Evolutionary conservation across 1,284 basidiomycete genomes (phyloP).

Genomic region (Ustilago crameri): DNA sequence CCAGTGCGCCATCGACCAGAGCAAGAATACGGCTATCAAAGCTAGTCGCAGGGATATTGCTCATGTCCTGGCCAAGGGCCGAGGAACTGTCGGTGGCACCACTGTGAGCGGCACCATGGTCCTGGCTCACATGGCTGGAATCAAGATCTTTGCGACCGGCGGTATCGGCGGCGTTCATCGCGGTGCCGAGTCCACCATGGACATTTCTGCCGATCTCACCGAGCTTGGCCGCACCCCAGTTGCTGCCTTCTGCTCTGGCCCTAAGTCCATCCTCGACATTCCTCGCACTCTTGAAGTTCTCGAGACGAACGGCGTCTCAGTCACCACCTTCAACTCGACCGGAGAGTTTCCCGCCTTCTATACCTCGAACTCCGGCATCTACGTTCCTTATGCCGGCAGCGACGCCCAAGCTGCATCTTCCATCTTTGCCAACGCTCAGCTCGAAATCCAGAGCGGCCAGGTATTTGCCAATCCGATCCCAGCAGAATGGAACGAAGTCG

Average conservation of each 20-base stretch:
- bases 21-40: conserved; percentile 73
- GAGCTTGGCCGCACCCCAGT: conserved; percentile 63
- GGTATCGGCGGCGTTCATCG: conserved; percentile 88
- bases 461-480: conserved; percentile 94
- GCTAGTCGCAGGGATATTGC: conserved; percentile 88
- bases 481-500: conserved; percentile 76
- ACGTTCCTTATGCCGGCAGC: conserved; percentile 72
- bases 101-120: conserved; percentile 84
- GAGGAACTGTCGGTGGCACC: conserved; percentile 79
- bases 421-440: conserved; percentile 77
- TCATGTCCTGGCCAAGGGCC: conserved; percentile 76
- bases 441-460: conserved; percentile 55
- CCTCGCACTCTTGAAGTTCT: conserved; percentile 91
- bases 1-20: conserved; percentile 66
- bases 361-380: conserved; percentile 81
- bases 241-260: conserved; percentile 88
- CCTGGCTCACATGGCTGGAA: conserved; percentile 63
- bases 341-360: conserved; percentile 92
- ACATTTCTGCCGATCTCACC: conserved; percentile 72
- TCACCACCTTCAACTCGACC: conserved; percentile 80
- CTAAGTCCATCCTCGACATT: conserved; percentile 95
- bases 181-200: conserved; percentile 88
- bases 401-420: conserved; percentile 40
- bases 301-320: conserved; percentile 95
- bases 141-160: conserved; percentile 68